Evolutionary conservation across 495 filamentous ascomycete species (phyloP).

Genomic region (Tuber calosporum): DNA sequence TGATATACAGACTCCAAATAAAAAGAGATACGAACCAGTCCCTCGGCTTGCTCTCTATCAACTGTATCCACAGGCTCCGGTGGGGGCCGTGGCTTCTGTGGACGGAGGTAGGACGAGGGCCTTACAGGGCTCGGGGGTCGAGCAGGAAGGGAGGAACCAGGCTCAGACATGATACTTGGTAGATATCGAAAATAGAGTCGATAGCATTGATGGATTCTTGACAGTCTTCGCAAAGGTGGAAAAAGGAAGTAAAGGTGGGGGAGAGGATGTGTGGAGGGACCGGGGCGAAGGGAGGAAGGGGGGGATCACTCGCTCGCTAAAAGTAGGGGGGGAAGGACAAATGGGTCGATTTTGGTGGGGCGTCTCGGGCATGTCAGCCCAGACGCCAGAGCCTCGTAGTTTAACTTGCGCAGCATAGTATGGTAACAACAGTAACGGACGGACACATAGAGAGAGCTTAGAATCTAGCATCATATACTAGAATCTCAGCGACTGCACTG

Average conservation of each 20-base stretch:
- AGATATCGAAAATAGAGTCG: slow-evolving; percentile 7
- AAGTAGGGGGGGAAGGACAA: slow-evolving; percentile 12
- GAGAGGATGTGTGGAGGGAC: background rate
- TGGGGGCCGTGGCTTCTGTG: slow-evolving; percentile 51
- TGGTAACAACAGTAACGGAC: background rate
- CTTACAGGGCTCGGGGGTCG: slow-evolving; percentile 51
- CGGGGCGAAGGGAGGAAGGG: background rate
- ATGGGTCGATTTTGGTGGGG: slow-evolving; percentile 10
- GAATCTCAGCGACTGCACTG: background rate
- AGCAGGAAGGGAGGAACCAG: slow-evolving; percentile 16
- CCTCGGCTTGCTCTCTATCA: slow-evolving; percentile 86
- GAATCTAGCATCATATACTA: background rate
- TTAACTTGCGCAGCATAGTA: slow-evolving; percentile 23
- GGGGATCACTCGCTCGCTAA: slow-evolving; percentile 1
- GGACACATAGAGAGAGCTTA: background rate
- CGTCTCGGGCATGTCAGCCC: slow-evolving; percentile 11
- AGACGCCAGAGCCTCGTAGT: slow-evolving; percentile 5
- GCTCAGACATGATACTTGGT: slow-evolving; percentile 37
- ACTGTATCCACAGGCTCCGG: slow-evolving; percentile 61
- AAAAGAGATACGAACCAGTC: slow-evolving; percentile 60
- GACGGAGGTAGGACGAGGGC: slow-evolving; percentile 79
- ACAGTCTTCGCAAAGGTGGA: background rate
- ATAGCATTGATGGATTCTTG: slow-evolving; percentile 31
- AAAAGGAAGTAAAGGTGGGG: slow-evolving; percentile 10
- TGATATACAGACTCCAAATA: slow-evolving; percentile 12